Evolutionary conservation across 495 filamentous ascomycete species (phyloP).

Genomic region (Penicillium atrosanguineum): DNA sequence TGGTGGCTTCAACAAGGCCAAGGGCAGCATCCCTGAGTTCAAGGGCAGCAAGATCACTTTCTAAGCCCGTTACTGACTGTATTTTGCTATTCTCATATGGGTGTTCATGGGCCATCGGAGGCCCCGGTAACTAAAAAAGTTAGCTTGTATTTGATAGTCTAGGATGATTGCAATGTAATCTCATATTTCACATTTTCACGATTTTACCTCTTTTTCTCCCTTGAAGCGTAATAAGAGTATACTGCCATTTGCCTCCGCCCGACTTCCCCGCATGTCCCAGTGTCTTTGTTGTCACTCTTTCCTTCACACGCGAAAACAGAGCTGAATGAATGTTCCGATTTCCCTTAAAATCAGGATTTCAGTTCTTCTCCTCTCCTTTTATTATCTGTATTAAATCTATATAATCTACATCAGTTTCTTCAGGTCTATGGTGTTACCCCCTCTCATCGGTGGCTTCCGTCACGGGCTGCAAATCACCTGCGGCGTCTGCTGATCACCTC

Average conservation of each 20-base stretch:
- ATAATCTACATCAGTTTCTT: not conserved
- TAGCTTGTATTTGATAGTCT: conserved; percentile 13
- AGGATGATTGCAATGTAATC: conserved; percentile 12
- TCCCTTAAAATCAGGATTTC: not conserved
- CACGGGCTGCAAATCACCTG: conserved; percentile 29
- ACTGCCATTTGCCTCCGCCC: conserved; percentile 12
- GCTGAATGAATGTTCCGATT: not conserved
- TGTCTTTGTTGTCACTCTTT: conserved; percentile 3
- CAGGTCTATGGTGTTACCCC: not conserved
- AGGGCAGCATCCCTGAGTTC: conserved; percentile 79
- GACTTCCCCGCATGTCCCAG: conserved; percentile 1
- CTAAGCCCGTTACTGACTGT: conserved; percentile 43
- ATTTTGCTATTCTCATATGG: conserved; percentile 12
- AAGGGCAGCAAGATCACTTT: conserved; percentile 92
- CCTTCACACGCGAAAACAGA: not conserved
- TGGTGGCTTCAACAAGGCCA: conserved; percentile 54
- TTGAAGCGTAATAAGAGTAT: not conserved
- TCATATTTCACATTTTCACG: conserved; percentile 11
- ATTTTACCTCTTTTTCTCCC: not conserved
- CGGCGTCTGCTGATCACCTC: conserved; percentile 28
- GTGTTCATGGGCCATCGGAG: conserved; percentile 20
- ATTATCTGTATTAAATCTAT: not conserved
- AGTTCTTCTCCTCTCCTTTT: conserved; percentile 1
- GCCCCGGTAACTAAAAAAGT: conserved; percentile 18
- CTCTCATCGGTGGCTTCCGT: conserved; percentile 13